These are phyloP conservation scores for Entomophthora muscae DNA, from an alignment of 371 early-diverging fungal species.

Conservation along the genomic window DNA sequence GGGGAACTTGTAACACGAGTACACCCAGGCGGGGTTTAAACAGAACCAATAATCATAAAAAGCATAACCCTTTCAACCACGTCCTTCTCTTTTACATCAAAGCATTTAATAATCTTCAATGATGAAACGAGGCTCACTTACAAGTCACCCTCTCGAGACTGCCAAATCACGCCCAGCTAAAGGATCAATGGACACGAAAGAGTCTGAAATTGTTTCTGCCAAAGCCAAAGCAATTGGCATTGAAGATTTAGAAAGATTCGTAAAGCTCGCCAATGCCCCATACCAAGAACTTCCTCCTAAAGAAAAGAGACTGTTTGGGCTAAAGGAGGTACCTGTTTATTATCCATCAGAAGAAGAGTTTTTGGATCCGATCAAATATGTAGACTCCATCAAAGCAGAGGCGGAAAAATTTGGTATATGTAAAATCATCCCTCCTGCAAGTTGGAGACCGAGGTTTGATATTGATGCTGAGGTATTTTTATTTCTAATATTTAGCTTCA, in stretches of 20 bases:
- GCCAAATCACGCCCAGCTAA: too few species aligned
- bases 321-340: conserved; percentile 59
- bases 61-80: too few species aligned
- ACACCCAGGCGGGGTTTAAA: too few species aligned
- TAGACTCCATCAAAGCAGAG: conserved; percentile 57
- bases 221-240: too few species aligned
- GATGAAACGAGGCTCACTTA: too few species aligned
- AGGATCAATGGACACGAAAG: too few species aligned
- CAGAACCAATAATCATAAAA: too few species aligned
- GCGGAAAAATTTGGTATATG: conserved; percentile 74
- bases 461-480: conserved; percentile 61
- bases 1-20: too few species aligned
- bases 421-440: conserved; percentile 81
- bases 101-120: too few species aligned
- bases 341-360: conserved; percentile 78
- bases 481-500: neutral
- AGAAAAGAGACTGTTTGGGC: conserved; percentile 33
- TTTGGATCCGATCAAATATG: conserved; percentile 66
- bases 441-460: conserved; percentile 68
- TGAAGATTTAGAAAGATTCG: neutral
- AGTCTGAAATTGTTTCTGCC: too few species aligned
- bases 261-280: neutral
- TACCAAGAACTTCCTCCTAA: conserved; percentile 5
- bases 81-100: too few species aligned
- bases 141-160: too few species aligned